Conservation (phyloP, 495 filamentous ascomycete genomes). For the Extremus antarcticus region DNA sequence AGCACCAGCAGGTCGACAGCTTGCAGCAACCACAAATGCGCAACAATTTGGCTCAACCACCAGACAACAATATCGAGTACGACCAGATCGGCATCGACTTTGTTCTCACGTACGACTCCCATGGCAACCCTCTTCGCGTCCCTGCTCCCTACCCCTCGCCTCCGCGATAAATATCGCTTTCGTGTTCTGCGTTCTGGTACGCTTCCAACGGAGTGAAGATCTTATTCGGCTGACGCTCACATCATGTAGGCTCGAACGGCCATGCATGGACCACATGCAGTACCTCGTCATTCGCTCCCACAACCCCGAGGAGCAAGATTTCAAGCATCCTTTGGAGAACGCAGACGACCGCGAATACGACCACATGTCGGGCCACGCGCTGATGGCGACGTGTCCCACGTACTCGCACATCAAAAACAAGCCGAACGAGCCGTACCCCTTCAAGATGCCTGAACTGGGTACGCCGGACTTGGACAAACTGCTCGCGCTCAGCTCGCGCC, state of each 20-base stretch:
- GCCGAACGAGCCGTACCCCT: slow-evolving; percentile 33
- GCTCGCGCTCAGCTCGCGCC: slow-evolving; percentile 69
- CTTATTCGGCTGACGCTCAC: slow-evolving; percentile 14
- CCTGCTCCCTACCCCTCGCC: slow-evolving; percentile 52
- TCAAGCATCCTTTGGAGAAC: slow-evolving; percentile 39
- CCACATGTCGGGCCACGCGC: slow-evolving; percentile 57
- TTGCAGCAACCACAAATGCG: slow-evolving; percentile 15
- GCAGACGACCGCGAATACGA: slow-evolving; percentile 36
- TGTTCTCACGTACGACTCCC: slow-evolving; percentile 74
- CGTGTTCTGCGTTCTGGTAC: neutral
- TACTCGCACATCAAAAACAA: slow-evolving; percentile 34
- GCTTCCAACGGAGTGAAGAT: neutral
- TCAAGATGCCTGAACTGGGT: slow-evolving; percentile 58
- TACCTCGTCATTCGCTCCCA: slow-evolving; percentile 52
- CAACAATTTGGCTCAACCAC: slow-evolving; percentile 16
- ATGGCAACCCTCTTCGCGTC: slow-evolving; percentile 8
- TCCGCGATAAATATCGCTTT: too few relatives aligned
- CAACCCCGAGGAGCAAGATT: slow-evolving; percentile 40
- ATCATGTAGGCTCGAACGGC: slow-evolving; percentile 66
- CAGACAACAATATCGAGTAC: slow-evolving; percentile 52
- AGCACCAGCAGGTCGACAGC: slow-evolving; percentile 3
- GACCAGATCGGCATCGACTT: slow-evolving; percentile 89
- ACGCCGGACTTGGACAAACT: slow-evolving; percentile 66
- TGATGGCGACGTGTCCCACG: slow-evolving; percentile 84
- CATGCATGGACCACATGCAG: slow-evolving; percentile 90